Evolutionary conservation across 2,329 filamentous ascomycete species (phyloP).

Genomic region (Sodiomyces alkalinus): DNA sequence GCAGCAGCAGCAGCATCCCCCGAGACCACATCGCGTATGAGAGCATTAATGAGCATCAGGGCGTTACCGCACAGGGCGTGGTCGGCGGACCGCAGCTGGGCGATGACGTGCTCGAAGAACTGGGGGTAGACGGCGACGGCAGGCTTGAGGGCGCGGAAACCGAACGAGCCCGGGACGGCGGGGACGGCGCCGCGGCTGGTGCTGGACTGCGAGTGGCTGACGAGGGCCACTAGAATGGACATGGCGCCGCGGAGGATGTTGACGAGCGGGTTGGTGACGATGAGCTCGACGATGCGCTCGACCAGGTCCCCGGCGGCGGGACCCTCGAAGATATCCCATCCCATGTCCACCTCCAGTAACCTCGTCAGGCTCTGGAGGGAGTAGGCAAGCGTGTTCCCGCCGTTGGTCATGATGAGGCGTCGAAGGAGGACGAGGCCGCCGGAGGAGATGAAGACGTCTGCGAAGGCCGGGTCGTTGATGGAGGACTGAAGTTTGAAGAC

Average conservation of each 20-base stretch:
- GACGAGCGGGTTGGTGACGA: constrained; percentile 88
- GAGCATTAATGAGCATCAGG: constrained; percentile 83
- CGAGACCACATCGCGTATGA: constrained; percentile 83
- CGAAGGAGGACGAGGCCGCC: constrained; percentile 72
- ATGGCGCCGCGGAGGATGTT: constrained; percentile 95
- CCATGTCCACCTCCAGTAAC: constrained; percentile 89
- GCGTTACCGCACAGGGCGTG: constrained; percentile 93
- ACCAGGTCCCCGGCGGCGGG: constrained; percentile 49
- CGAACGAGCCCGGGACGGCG: constrained; percentile 48
- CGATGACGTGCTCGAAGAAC: constrained; percentile 88
- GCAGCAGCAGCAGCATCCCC: constrained; percentile 51
- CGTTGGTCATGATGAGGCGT: constrained; percentile 68
- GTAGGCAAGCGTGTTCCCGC: constrained; percentile 91
- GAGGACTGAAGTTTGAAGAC: constrained; percentile 94
- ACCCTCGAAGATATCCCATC: constrained; percentile 76
- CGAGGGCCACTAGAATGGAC: constrained; percentile 87
- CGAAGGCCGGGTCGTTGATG: constrained; percentile 92
- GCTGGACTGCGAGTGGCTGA: constrained; percentile 63
- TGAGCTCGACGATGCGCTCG: constrained; percentile 71
- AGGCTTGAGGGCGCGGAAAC: constrained; percentile 83
- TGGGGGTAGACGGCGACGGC: constrained; percentile 82
- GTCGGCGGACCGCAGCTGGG: constrained; percentile 81
- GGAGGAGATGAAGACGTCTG: constrained; percentile 86
- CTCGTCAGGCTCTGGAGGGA: constrained; percentile 78
- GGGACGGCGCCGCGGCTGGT: constrained; percentile 15